Base-by-base conservation (phyloP, 768 basidiomycete genomes). In the Daedaleopsis sinensis region DNA sequence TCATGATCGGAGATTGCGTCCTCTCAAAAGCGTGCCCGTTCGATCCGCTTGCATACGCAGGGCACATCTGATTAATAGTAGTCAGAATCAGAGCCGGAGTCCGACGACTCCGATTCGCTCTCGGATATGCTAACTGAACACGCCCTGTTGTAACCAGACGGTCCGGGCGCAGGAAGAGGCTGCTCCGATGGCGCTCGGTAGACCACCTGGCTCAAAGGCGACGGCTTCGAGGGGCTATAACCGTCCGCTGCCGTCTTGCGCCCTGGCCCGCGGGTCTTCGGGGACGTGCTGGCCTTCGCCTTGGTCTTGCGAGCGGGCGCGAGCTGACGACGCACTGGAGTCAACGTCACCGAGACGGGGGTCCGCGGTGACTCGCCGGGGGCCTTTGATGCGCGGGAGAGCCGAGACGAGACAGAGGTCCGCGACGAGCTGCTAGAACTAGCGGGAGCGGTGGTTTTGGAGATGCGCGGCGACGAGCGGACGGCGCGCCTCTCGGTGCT, bases 231-330 rank as follows among this genome's bases (percentile, higher is more conserved):
- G 12, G 61, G 61, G 23, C 39, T 57, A 43, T 52, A 57, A 1
- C 55, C 55, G 19, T 62, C 36, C 19, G 55, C 42, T n/a, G 55
- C 50, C 16, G 55, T 52, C 61, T 62, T 62, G 23, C 23, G 36
- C 50, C 36, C 44, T 11, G 18, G 32, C 44, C 13, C 19, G n/a
- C 47, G 19, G 12, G 16, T 6, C 4, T 5, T 50, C 11, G 48
- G 39, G 7, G 42, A 23, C 39, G 37, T 13, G 9, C 39, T 55
- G 5, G 12, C 36, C n/a, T n/a, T 11, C 38, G 39, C 19, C 23
- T 42, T 43, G 53, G 21, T 35, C 21, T 49, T 23, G 47, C 8
- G 12, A n/a, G 18, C 9, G n/a, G 15, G 44, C n/a, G 4, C 44
- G 44, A 46, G 18, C 9, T 46, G 9, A 18, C 15, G 6, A 15